Evolutionary conservation across 495 filamentous ascomycete species (phyloP), one percentile per base, ranked within the genome.

Genomic region (Alectoria sarmentosa): DNA sequence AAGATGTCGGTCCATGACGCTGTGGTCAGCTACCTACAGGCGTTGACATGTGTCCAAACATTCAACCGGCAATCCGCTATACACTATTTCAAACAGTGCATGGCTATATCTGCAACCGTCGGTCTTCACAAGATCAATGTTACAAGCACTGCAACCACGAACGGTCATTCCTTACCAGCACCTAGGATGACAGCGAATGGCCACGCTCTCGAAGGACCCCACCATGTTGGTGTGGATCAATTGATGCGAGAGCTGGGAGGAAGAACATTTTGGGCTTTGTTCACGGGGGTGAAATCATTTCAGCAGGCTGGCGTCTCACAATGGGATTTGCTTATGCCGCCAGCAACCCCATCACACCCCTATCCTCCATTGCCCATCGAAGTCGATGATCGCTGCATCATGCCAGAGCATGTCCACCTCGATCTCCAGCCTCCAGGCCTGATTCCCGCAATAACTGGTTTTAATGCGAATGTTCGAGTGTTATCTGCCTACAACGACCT

Each of bases 21-120:
- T 0, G 86, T 85, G 0, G 90, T 88, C n/a, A 94, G 90, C 74
- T 95, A 92, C 70, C 89, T 93, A 67, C 74, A 94, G 17, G 89
- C 81, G 4, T 72, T 92, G 32, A 86, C 85, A n/a, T 83, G 84
- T 6, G 82, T 80, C 2, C 88, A 90, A 72, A 87, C 86, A 1
- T 84, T 86, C 69, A 83, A 88, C 64, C 85, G 84, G 76, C 83
- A 84, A 58, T 76, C 81, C 3, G 87, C 83, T 69, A 82, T 86
- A 42, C 76, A 87, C 14, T 93, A 91, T 73, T 79, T 93, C 64
- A 80, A 82, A 4, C 89, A 94, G 74, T 86, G 88, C 55, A 77
- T 89, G 72, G 84, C 84, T 1, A 90, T 94, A 69, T 73, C 46
- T 17, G 64, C 52, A 28, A 60, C 54, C 26, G 11, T 69, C 30